Evolutionary conservation across 2,329 filamentous ascomycete species (phyloP).

Genomic region (Colletotrichum truncatum): DNA sequence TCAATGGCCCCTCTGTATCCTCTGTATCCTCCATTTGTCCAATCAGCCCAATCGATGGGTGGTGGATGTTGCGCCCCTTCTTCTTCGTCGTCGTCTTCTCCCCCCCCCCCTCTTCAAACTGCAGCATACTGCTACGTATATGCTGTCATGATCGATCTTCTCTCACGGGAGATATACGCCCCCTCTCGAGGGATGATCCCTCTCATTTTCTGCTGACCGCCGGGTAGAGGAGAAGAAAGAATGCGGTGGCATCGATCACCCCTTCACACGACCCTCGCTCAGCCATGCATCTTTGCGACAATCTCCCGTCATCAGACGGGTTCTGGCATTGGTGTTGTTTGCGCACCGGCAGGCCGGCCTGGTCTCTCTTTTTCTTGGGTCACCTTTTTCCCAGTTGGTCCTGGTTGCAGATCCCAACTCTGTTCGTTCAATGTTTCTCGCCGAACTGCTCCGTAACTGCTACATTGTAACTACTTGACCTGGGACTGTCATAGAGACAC

Average conservation of each 20-base stretch:
- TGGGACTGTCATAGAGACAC: no score
- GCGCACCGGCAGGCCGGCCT: no score
- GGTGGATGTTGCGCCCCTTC: no score
- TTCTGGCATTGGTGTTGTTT: slow-evolving; percentile 11
- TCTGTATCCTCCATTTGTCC: background rate
- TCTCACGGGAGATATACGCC: no score
- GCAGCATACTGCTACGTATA: no score
- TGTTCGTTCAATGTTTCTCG: background rate
- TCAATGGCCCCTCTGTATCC: background rate
- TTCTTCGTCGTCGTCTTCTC: no score
- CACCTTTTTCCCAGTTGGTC: slow-evolving; percentile 12
- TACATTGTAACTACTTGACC: no score
- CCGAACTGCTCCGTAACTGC: no score
- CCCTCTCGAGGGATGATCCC: slow-evolving; percentile 15
- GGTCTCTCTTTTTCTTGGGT: no score
- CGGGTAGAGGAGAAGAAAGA: background rate
- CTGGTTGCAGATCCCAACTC: slow-evolving; percentile 8
- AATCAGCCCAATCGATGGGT: no score
- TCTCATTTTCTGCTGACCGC: slow-evolving; percentile 2
- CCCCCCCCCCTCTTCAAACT: no score
- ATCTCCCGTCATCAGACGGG: slow-evolving; percentile 28
- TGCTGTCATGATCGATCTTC: no score
- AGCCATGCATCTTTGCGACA: slow-evolving; percentile 13
- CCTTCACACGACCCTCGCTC: background rate
- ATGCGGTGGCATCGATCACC: background rate